phyloP scores from a whole-genome alignment of 129 eudicot species.

The Flaveria ramosissima region DNA sequence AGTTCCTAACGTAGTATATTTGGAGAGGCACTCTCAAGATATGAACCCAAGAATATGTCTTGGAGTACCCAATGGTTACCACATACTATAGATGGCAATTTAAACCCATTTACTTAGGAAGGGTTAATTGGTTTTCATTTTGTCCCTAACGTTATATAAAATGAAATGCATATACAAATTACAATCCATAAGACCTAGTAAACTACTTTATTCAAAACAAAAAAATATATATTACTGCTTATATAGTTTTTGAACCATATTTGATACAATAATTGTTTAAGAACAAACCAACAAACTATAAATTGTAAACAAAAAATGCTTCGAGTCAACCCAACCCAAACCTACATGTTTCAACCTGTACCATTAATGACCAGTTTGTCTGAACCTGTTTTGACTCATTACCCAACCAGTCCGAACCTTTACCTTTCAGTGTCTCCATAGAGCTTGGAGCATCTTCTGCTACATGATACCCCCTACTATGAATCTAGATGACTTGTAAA shows the following conservation, averaged over 20 bases:
- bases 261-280: not conserved
- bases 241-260: slow-evolving; percentile 1
- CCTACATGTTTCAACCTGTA: too few species aligned
- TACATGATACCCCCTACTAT: not conserved
- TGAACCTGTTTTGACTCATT: not conserved
- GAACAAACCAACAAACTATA: not conserved
- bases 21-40: too few species aligned
- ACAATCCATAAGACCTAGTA: not conserved
- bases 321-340: not conserved
- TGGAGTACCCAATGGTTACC: not conserved
- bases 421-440: not conserved
- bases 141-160: not conserved
- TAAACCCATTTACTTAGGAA: not conserved
- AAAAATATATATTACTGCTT: not conserved
- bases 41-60: too few species aligned
- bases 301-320: not conserved
- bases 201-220: not conserved
- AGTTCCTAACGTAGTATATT: not conserved
- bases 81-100: not conserved
- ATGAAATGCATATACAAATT: not conserved
- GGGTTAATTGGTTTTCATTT: not conserved
- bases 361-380: not conserved
- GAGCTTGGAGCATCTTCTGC: not conserved
- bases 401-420: not conserved
- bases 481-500: slow-evolving; percentile 3